phyloP scores from a whole-genome alignment of 495 filamentous ascomycete species.

The Talaromyces stipitatus region DNA sequence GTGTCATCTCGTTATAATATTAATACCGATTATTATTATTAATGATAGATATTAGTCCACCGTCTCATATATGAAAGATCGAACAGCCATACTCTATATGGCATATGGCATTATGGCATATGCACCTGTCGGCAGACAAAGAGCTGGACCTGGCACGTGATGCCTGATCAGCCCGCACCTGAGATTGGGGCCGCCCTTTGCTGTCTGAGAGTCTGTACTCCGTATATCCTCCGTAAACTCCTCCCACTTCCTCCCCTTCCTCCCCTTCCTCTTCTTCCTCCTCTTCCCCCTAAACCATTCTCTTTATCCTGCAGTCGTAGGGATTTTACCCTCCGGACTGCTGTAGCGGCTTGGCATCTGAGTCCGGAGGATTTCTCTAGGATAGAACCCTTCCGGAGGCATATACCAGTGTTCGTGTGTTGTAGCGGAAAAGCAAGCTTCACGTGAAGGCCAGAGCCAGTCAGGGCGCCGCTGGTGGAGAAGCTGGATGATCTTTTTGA shows the following conservation, averaged over 20 bases:
- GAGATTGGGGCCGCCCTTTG: not conserved
- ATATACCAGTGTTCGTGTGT: too few species aligned
- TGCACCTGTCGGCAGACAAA: not conserved
- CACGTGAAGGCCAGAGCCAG: not conserved
- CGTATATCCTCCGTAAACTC: not conserved
- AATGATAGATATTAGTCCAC: too few species aligned
- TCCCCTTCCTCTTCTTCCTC: not conserved
- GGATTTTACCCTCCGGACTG: not conserved
- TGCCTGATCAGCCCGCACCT: not conserved
- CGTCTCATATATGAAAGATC: too few species aligned
- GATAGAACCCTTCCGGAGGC: too few species aligned
- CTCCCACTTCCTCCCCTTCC: not conserved
- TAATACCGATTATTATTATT: too few species aligned
- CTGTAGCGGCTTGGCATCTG: not conserved
- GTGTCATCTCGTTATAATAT: too few species aligned
- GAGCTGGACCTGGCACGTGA: not conserved
- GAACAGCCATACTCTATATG: too few species aligned
- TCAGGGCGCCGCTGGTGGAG: not conserved
- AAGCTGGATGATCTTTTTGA: not conserved
- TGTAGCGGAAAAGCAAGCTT: not conserved
- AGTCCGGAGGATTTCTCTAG: not conserved
- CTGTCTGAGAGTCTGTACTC: not conserved
- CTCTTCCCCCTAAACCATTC: not conserved
- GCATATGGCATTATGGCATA: not conserved
- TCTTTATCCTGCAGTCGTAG: not conserved